These are phyloP conservation scores for Scenedesmus sp. DNA, from an alignment of 163 green algal genomes.

Conservation along the genomic window DNA sequence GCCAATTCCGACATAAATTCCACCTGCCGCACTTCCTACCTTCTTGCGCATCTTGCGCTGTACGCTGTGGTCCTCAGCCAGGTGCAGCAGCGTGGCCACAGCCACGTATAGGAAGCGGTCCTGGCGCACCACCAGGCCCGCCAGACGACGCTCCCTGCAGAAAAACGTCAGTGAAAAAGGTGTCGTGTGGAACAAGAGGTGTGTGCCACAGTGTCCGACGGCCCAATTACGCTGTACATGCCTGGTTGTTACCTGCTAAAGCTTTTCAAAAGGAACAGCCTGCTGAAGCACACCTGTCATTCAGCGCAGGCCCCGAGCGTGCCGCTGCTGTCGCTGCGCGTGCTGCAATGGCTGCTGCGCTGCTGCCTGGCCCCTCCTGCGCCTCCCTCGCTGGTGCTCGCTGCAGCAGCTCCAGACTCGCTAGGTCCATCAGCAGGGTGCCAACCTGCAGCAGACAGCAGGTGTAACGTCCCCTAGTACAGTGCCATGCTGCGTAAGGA, in stretches of 20 bases:
- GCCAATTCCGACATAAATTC: too few relatives aligned
- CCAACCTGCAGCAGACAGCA: conserved; percentile 71
- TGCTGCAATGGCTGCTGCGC: neutral
- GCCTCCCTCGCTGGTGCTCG: neutral
- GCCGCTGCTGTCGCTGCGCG: conserved; percentile 18
- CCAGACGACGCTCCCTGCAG: conserved; percentile 70
- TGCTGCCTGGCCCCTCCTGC: conserved; percentile 16
- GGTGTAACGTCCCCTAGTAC: too few relatives aligned
- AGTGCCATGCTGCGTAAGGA: too few relatives aligned
- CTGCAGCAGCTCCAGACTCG: conserved; percentile 85
- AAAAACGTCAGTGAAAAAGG: neutral
- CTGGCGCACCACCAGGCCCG: conserved; percentile 78
- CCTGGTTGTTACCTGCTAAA: too few relatives aligned
- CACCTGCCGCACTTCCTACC: conserved; percentile 51
- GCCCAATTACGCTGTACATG: too few relatives aligned
- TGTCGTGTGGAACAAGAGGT: neutral
- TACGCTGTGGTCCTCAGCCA: conserved; percentile 84
- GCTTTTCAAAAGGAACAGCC: neutral
- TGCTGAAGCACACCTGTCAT: neutral
- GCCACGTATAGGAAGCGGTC: conserved; percentile 85
- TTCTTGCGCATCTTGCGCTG: conserved; percentile 93
- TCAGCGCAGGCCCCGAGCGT: neutral
- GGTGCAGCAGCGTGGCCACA: conserved; percentile 88
- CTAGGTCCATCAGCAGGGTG: conserved; percentile 82
- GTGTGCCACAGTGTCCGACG: neutral